Base-by-base conservation (phyloP, 2,329 filamentous ascomycete species). In the Juglanconis juglandina region DNA sequence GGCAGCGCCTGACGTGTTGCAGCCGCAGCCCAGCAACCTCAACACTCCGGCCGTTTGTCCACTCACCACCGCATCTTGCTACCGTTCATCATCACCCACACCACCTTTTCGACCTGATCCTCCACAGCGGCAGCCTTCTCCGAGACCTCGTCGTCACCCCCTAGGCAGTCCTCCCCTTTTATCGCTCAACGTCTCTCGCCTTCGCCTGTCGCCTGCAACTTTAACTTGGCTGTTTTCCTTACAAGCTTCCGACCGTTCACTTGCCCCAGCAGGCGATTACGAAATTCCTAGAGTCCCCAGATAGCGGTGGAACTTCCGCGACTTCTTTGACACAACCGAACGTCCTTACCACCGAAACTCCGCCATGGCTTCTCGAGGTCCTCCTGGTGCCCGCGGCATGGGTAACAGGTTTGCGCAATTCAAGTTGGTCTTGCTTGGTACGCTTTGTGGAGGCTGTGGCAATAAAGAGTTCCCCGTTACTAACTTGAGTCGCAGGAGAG, bases 351-450 rank as follows among this genome's bases (percentile, higher is more conserved):
- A 47, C 17, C 64, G 66, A 66, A 66, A 60, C 61, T 66, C 44
- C 73, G 81, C 70, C 75, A 98, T 98, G 94, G 90, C 93, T 78
- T 85, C 90, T 76, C 87, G 92, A 87, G 87, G 87, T 70, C 79
- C 82, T 68, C 79, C 82, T 70, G 83, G 82, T 70, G 78, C 81
- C 68, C 83, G 84, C 70, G 84, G 82, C 73, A 78, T 82, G 83
- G 86, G 88, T 87, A 86, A 90, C 77, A 88, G 94, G 72, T 98
- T 99, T 78, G 94, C 95, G 71, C 95, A 99, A 84, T 99, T 99
- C 81, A 99, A 99, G 84, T 86, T 99, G 70, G 95, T 99, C 67
- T 83, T 99, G 73, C 84, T 99, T 66, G 95, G 95, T 98, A 85
- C 68, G 89, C 72, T 24, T 58, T 24, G 17, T 34, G n/a, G 24